Conservation (phyloP, 2,329 filamentous ascomycete species). For the Emericellopsis atlantica region DNA sequence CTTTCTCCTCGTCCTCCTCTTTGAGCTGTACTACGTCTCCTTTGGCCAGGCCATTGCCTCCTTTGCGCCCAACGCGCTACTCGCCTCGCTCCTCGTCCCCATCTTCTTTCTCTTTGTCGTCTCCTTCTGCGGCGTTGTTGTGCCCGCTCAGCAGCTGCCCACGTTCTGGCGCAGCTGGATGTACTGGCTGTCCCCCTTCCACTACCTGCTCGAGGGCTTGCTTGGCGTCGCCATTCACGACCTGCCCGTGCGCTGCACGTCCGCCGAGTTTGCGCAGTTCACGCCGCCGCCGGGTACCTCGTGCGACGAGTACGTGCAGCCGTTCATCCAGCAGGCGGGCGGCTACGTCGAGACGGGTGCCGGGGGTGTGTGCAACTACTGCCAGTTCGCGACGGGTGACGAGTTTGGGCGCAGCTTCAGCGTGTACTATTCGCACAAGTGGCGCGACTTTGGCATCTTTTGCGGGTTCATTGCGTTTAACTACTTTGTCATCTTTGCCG, state of each 20-base stretch:
- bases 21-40: conserved; percentile 52
- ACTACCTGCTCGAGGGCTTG: conserved; percentile 52
- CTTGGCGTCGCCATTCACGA: conserved; percentile 42
- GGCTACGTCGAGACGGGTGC: conserved; percentile 47
- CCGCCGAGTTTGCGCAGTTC: conserved; percentile 48
- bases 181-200: conserved; percentile 57
- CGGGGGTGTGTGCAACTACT: conserved; percentile 48
- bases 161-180: conserved; percentile 53
- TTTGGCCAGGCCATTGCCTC: conserved; percentile 58
- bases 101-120: conserved; percentile 60
- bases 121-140: conserved; percentile 58
- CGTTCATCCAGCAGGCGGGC: conserved; percentile 38
- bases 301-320: conserved; percentile 45
- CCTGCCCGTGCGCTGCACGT: conserved; percentile 40
- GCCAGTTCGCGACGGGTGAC: conserved; percentile 48
- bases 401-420: conserved; percentile 47
- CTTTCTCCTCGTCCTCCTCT: conserved; percentile 53
- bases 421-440: conserved; percentile 46
- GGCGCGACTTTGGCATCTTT: conserved; percentile 55
- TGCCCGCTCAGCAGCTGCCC: conserved; percentile 44
- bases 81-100: conserved; percentile 54
- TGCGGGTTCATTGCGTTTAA: conserved; percentile 54
- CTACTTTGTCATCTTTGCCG: conserved; percentile 26
- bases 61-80: conserved; percentile 51
- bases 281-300: conserved; percentile 41